Base-by-base conservation (phyloP, 176 grass and related monocot genomes). In the Oryza rufipogon region DNA sequence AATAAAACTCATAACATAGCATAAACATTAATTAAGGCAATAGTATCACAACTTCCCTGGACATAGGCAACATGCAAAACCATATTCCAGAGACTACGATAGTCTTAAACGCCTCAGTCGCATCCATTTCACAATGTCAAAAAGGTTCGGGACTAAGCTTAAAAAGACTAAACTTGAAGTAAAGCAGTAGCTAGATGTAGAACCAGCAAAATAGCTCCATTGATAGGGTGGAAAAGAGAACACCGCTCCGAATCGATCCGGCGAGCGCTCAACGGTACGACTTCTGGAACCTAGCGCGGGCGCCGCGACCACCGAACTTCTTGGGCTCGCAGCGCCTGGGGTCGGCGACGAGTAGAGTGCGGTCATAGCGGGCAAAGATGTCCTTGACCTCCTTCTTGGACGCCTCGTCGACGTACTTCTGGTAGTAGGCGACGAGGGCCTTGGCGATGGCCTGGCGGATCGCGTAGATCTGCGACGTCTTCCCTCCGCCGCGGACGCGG, bases 341-440 rank as follows among this genome's bases (percentile, higher is more conserved):
- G 66, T 95, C 93, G 1, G 93, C 93, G 42, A 95, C 93, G 69
- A 95, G 93, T 61, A 95, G 91, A 16, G 93, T 95, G 11, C 93
- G 88, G 72, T 95, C 93, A 68, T 92, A 95, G 68, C 93, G 88
- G 14, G 23, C 76, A 64, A 95, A 87, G 85, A 95, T 92, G 9
- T 95, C 93, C 86, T 95, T 95, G 1, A 95, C 89, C 83, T 95
- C 93, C 88, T 95, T 90, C 86, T 95, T 95, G 33, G 91, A 26
- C 4, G 91, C 82, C 86, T 95, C 93, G 49, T 95, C 93, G 11
- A 95, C 93, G 68, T 87, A 95, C 93, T 95, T 95, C 91, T 95
- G 93, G 88, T 38, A 91, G 86, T 95, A 92, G 1, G 93, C 61
- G 0, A 95, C 91, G 46, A 95, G 90, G 0, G 86, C 91, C 88